phyloP scores from a whole-genome alignment of 139 green algal species.

The Ulvella scutata region DNA sequence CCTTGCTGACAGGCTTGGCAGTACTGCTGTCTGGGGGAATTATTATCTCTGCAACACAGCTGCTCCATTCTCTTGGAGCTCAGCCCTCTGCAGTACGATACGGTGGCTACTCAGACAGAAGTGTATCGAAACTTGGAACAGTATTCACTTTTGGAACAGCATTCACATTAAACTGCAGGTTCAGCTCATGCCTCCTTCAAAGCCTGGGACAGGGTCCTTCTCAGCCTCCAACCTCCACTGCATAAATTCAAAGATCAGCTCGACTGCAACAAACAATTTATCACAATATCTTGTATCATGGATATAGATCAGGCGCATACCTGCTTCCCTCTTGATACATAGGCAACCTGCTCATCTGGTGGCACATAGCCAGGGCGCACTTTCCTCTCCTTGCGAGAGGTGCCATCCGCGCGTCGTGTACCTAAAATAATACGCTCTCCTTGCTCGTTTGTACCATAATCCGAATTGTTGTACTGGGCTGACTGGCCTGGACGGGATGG shows the following conservation, averaged over 20 bases:
- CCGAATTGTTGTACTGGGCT: background rate
- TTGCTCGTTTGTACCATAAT: background rate
- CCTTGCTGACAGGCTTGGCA: background rate
- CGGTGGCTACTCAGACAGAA: background rate
- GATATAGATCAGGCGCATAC: background rate
- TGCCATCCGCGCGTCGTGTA: background rate
- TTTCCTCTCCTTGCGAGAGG: background rate
- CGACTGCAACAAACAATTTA: background rate
- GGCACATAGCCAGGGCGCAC: background rate
- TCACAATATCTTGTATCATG: background rate
- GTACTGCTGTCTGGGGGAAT: background rate
- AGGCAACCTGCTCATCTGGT: background rate
- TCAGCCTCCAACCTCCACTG: background rate
- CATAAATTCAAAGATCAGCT: background rate
- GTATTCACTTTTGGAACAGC: background rate
- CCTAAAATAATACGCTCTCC: background rate
- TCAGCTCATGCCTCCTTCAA: background rate
- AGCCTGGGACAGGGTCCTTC: background rate
- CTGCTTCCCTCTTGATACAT: background rate
- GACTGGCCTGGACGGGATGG: too few relatives aligned
- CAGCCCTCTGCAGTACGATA: background rate
- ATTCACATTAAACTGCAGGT: background rate
- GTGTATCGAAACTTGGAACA: background rate
- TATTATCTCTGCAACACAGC: too few relatives aligned
- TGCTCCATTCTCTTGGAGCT: background rate